These are phyloP conservation scores for Pyricularia sp. DNA, from an alignment of 2,329 filamentous ascomycete species.

Conservation along the genomic window DNA sequence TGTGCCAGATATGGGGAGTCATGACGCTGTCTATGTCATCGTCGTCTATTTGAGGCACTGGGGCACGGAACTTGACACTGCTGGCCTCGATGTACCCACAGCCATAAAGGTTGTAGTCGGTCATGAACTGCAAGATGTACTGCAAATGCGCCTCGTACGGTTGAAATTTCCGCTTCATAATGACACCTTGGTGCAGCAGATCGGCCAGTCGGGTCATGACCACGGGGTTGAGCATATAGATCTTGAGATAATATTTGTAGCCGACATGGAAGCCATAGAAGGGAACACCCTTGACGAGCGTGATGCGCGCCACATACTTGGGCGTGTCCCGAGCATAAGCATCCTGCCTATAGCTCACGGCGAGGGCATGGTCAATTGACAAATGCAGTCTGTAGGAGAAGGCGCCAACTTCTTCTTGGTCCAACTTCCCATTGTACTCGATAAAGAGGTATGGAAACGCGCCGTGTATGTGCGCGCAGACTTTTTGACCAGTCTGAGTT, in stretches of 20 bases:
- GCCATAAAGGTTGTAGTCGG: slow-evolving; percentile 93
- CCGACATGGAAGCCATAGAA: slow-evolving; percentile 96
- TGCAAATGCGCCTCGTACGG: slow-evolving; percentile 91
- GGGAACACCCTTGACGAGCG: slow-evolving; percentile 80
- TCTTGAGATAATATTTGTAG: slow-evolving; percentile 81
- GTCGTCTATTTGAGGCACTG: slow-evolving; percentile 58
- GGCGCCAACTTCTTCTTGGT: slow-evolving; percentile 55
- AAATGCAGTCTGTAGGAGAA: slow-evolving; percentile 70
- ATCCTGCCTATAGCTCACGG: slow-evolving; percentile 71
- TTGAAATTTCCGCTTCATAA: slow-evolving; percentile 74
- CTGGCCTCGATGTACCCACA: slow-evolving; percentile 71
- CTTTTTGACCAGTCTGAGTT: slow-evolving; percentile 88
- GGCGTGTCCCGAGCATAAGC: slow-evolving; percentile 47
- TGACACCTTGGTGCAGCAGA: slow-evolving; percentile 72
- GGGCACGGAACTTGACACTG: slow-evolving; percentile 59
- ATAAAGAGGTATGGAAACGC: slow-evolving; percentile 94
- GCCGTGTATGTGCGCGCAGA: slow-evolving; percentile 91
- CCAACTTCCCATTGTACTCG: slow-evolving; percentile 62
- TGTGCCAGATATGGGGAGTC: slow-evolving; percentile 64
- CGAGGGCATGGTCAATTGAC: slow-evolving; percentile 82
- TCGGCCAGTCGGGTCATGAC: slow-evolving; percentile 82
- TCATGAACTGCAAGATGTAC: slow-evolving; percentile 93
- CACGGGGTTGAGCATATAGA: slow-evolving; percentile 81
- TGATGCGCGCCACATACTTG: slow-evolving; percentile 77
- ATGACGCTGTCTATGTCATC: slow-evolving; percentile 23